These are phyloP conservation scores for Pyronema omphalodes DNA, from an alignment of 495 filamentous ascomycete genomes.

Conservation along the genomic window DNA sequence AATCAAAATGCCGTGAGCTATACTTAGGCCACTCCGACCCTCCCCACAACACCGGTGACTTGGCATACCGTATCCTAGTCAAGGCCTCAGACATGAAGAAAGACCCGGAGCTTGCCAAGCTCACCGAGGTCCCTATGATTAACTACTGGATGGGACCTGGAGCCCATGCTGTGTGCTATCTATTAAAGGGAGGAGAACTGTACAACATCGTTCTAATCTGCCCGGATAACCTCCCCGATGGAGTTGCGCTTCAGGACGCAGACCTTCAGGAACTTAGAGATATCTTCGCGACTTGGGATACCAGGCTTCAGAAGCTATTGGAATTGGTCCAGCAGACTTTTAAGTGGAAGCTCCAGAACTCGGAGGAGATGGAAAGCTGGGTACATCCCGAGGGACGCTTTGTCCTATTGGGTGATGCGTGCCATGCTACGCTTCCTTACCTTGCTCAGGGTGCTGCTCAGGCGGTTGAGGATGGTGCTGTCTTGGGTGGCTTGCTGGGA, in stretches of 20 bases:
- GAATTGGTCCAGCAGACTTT: conserved; percentile 29
- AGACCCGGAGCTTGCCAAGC: conserved; percentile 27
- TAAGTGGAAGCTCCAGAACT: conserved; percentile 34
- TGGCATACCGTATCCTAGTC: conserved; percentile 42
- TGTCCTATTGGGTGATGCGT: conserved; percentile 38
- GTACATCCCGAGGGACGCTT: conserved; percentile 25
- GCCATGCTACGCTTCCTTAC: conserved; percentile 52
- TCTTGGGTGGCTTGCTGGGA: conserved; percentile 31
- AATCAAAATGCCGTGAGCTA: conserved; percentile 30
- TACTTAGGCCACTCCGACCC: conserved; percentile 29
- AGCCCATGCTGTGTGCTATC: conserved; percentile 40
- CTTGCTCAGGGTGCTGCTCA: conserved; percentile 43
- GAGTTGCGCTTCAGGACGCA: conserved; percentile 29
- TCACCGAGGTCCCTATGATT: conserved; percentile 37
- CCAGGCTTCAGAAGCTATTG: conserved; percentile 32
- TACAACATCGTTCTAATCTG: conserved; percentile 42
- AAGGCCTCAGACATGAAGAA: conserved; percentile 32
- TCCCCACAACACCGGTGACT: conserved; percentile 37
- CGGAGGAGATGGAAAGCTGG: conserved; percentile 26
- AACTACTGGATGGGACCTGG: conserved; percentile 53
- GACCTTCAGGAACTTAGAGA: conserved; percentile 32
- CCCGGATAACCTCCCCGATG: conserved; percentile 33
- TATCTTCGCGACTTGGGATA: conserved; percentile 36
- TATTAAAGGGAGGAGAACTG: conserved; percentile 31
- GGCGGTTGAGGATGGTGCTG: conserved; percentile 37